phyloP scores from a whole-genome alignment of 768 basidiomycete genomes.

The Leucosporidium creatinivorum region DNA sequence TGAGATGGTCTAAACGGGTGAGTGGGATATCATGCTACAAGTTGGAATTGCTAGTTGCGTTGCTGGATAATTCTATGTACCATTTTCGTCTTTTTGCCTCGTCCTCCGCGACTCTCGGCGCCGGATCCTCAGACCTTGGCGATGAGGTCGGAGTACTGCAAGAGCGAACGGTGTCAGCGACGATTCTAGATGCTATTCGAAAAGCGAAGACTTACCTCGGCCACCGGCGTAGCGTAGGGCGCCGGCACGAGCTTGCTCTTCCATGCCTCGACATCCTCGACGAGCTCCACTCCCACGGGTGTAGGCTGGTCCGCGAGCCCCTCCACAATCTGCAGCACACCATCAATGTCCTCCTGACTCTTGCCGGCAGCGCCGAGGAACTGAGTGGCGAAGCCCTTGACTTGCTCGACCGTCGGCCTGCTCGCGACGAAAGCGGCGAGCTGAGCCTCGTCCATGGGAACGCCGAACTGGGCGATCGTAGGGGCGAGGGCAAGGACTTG shows the following conservation, averaged over 20 bases:
- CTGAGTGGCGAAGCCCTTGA: conserved; percentile 59
- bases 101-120: not conserved
- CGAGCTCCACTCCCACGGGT: conserved; percentile 11
- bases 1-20: too few relatives aligned
- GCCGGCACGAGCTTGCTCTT: conserved; percentile 7
- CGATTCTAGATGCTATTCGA: not conserved
- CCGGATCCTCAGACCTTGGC: not conserved
- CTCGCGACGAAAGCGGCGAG: conserved; percentile 46
- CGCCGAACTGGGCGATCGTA: conserved; percentile 48
- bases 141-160: not conserved
- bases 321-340: conserved; percentile 54
- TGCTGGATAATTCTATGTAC: not conserved
- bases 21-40: not conserved
- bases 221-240: conserved; percentile 18
- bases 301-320: conserved; percentile 55
- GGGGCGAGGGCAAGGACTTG: conserved; percentile 58
- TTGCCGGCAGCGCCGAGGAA: conserved; percentile 35
- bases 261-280: conserved; percentile 20
- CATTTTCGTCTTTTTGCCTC: too few relatives aligned
- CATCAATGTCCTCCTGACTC: conserved; percentile 46
- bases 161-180: not conserved
- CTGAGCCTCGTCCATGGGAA: conserved; percentile 47
- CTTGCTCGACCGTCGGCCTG: conserved; percentile 55
- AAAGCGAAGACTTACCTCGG: conserved; percentile 8
- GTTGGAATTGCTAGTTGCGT: not conserved